A percentile compares a stretch with the other conserved stretches of the same genome.
phyloP scores from a whole-genome alignment of 2,329 filamentous ascomycete species.

The Arthrobotrys pseudoclavata region DNA sequence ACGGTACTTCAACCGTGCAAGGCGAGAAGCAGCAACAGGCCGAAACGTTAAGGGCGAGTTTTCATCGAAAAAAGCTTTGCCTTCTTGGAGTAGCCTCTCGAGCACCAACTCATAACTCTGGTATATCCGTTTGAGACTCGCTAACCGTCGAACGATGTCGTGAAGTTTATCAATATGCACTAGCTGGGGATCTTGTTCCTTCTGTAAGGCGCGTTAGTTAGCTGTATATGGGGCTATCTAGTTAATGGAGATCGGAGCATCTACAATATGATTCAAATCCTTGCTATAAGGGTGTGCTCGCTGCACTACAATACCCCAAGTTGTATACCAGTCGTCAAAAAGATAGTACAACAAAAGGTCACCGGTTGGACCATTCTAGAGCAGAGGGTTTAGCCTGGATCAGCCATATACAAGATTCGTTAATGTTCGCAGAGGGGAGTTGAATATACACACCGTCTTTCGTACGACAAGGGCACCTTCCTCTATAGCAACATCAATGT shows the following conservation, averaged over 20 bases:
- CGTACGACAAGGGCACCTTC: slow-evolving; percentile 64
- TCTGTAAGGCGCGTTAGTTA: slow-evolving; percentile 64
- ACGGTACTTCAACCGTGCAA: slow-evolving; percentile 74
- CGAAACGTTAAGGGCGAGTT: slow-evolving; percentile 57
- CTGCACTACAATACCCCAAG: slow-evolving; percentile 73
- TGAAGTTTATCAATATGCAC: slow-evolving; percentile 70
- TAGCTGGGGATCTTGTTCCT: slow-evolving; percentile 70
- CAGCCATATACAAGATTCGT: too few relatives aligned
- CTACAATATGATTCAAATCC: slow-evolving; percentile 70
- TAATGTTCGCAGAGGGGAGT: background rate
- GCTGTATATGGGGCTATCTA: background rate
- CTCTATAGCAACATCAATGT: slow-evolving; percentile 65
- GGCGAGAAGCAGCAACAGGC: slow-evolving; percentile 69
- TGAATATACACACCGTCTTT: slow-evolving; percentile 61
- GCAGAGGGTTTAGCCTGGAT: too few relatives aligned
- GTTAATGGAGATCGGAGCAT: slow-evolving; percentile 36
- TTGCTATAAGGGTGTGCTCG: slow-evolving; percentile 70
- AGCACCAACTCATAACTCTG: slow-evolving; percentile 74
- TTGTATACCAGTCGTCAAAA: slow-evolving; percentile 77
- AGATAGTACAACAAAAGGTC: slow-evolving; percentile 76
- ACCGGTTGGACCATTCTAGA: slow-evolving; percentile 68
- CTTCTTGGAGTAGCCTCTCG: slow-evolving; percentile 72
- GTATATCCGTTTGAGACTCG: slow-evolving; percentile 74
- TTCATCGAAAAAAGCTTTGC: slow-evolving; percentile 65
- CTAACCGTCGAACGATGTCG: slow-evolving; percentile 73